Evolutionary conservation across 2,329 filamentous ascomycete species (phyloP).

Genomic region (Colletotrichum lini): DNA sequence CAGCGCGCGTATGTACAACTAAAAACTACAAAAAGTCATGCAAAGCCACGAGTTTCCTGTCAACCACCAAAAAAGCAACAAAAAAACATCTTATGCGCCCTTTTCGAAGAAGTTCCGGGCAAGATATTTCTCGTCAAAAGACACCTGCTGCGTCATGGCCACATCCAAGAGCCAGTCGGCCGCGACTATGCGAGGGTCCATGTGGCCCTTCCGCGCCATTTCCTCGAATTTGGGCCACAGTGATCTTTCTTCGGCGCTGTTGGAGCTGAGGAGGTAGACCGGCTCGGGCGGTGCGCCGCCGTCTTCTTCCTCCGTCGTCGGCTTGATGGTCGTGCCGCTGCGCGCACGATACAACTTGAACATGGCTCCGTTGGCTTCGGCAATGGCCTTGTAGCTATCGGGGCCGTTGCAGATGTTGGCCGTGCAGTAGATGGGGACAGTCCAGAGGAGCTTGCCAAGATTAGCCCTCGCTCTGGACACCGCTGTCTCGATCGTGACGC

Average conservation of each 20-base stretch:
- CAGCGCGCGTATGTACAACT: slow-evolving; percentile 15
- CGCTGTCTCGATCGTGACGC: slow-evolving; percentile 78
- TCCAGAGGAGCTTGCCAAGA: slow-evolving; percentile 80
- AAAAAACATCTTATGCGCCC: neutral
- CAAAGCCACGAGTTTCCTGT: neutral
- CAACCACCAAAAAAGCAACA: neutral
- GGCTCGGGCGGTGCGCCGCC: slow-evolving; percentile 75
- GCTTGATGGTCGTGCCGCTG: slow-evolving; percentile 76
- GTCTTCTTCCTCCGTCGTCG: slow-evolving; percentile 74
- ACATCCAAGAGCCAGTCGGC: slow-evolving; percentile 93
- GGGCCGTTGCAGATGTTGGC: slow-evolving; percentile 83
- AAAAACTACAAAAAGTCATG: neutral
- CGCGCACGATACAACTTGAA: slow-evolving; percentile 84
- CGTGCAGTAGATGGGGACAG: slow-evolving; percentile 88
- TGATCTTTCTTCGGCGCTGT: slow-evolving; percentile 75
- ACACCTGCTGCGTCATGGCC: slow-evolving; percentile 88
- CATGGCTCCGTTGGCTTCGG: slow-evolving; percentile 88
- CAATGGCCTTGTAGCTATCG: slow-evolving; percentile 88
- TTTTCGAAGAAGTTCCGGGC: slow-evolving; percentile 59
- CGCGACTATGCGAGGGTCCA: slow-evolving; percentile 84
- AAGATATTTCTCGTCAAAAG: slow-evolving; percentile 76
- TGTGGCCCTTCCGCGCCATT: slow-evolving; percentile 83
- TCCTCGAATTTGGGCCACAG: slow-evolving; percentile 86
- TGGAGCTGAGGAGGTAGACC: slow-evolving; percentile 86
- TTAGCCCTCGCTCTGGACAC: slow-evolving; percentile 81